A percentile compares a stretch with the other conserved stretches of the same genome.
These are phyloP conservation scores for Dactylorhiza incarnata DNA, from an alignment of 106 monocot species.

Conservation along the genomic window DNA sequence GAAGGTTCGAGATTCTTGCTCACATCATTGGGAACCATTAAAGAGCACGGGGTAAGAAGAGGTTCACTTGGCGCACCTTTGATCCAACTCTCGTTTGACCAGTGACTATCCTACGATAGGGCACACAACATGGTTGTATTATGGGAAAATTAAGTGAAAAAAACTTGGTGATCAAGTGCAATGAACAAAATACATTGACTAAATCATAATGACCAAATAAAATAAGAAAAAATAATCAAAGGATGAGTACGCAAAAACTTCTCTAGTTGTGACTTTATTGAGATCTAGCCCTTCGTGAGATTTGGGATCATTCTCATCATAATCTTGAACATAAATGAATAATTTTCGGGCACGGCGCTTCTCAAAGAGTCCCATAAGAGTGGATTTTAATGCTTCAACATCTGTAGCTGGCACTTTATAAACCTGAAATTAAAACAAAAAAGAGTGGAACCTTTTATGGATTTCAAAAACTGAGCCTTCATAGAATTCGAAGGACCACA, in stretches of 20 bases:
- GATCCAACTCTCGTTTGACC: too few species aligned
- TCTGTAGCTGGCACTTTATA: constrained; percentile 85
- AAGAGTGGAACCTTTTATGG: background rate
- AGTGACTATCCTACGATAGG: too few species aligned
- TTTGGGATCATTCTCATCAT: constrained; percentile 78
- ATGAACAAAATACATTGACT: background rate
- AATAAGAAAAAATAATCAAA: background rate
- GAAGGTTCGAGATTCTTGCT: too few species aligned
- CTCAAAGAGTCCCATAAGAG: constrained; percentile 81
- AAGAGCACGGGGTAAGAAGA: too few species aligned
- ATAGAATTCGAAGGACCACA: background rate
- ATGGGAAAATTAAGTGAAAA: background rate
- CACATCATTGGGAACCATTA: too few species aligned
- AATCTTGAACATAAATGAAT: constrained; percentile 88
- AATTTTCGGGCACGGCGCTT: constrained; percentile 73
- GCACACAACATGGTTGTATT: background rate
- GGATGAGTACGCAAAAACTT: constrained; percentile 54
- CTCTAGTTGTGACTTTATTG: constrained; percentile 65
- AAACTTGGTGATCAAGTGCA: background rate
- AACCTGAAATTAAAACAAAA: constrained; percentile 32
- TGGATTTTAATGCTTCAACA: constrained; percentile 74
- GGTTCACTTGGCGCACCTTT: too few species aligned
- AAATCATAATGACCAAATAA: too few species aligned
- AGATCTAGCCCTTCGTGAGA: constrained; percentile 80
- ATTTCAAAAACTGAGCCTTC: background rate